These are phyloP conservation scores for Pholiota microspora DNA, from an alignment of 768 basidiomycete genomes.

Conservation along the genomic window DNA sequence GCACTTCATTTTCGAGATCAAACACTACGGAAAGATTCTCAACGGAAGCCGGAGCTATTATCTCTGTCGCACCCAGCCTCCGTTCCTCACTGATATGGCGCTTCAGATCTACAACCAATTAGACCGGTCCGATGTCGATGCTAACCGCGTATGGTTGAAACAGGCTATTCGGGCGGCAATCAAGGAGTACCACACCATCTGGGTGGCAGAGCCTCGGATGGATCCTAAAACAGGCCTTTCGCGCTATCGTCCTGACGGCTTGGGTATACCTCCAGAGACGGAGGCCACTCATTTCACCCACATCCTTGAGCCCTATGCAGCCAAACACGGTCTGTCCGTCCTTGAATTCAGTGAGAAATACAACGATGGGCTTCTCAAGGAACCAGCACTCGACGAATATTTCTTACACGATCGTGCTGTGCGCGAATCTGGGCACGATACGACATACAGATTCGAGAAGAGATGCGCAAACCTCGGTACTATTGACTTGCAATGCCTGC, in stretches of 20 bases:
- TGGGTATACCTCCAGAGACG: conserved; percentile 97
- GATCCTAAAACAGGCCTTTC: conserved; percentile 94
- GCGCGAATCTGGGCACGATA: conserved; percentile 95
- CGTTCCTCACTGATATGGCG: conserved; percentile 98
- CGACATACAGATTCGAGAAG: conserved; percentile 96
- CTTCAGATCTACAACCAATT: conserved; percentile 97
- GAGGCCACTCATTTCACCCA: conserved; percentile 99
- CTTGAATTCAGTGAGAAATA: conserved; percentile 97
- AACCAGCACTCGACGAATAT: conserved; percentile 93
- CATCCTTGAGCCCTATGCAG: conserved; percentile 92
- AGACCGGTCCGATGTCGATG: conserved; percentile 76
- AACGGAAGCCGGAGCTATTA: conserved; percentile 97
- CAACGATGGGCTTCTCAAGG: conserved; percentile 78
- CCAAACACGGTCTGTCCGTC: conserved; percentile 88
- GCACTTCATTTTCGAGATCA: conserved; percentile 99
- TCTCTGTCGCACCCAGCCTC: conserved; percentile 93
- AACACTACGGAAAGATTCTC: conserved; percentile 93
- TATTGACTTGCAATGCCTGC: conserved; percentile 90
- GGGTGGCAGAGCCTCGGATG: conserved; percentile 93
- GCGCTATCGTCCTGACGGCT: conserved; percentile 88
- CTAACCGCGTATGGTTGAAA: conserved; percentile 90
- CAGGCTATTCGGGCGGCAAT: conserved; percentile 96
- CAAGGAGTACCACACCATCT: conserved; percentile 98
- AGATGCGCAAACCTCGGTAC: conserved; percentile 96
- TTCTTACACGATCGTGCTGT: conserved; percentile 97